These are phyloP conservation scores for Raddia guianensis DNA, from an alignment of 176 grass and related monocot genomes.

Conservation along the genomic window DNA sequence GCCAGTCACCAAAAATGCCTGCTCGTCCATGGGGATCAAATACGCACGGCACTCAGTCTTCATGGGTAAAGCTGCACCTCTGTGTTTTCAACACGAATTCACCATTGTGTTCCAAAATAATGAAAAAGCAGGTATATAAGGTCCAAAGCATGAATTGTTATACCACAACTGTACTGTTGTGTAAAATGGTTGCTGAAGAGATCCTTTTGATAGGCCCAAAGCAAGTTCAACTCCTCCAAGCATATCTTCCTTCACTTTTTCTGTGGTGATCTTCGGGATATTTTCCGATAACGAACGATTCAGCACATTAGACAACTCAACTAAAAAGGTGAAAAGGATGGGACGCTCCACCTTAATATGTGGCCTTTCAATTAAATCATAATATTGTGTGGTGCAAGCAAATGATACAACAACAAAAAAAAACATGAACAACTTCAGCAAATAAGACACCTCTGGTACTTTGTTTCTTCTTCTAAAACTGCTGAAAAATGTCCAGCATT, in stretches of 20 bases:
- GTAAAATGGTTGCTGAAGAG: constrained; percentile 79
- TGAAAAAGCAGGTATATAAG: constrained; percentile 18
- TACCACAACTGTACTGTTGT: constrained; percentile 89
- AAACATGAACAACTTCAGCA: constrained; percentile 14
- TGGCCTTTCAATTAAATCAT: background rate
- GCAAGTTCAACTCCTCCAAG: constrained; percentile 81
- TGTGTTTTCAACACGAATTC: constrained; percentile 42
- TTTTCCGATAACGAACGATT: constrained; percentile 63
- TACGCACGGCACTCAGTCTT: constrained; percentile 73
- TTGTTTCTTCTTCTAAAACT: constrained; percentile 86
- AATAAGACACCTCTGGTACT: constrained; percentile 81
- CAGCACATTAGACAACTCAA: constrained; percentile 24
- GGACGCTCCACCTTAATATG: background rate
- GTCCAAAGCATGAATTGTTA: constrained; percentile 6
- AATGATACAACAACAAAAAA: background rate
- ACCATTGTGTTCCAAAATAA: constrained; percentile 1
- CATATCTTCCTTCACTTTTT: constrained; percentile 90
- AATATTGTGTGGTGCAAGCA: background rate
- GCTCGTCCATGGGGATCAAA: no score
- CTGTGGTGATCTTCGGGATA: constrained; percentile 74
- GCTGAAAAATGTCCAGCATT: constrained; percentile 98
- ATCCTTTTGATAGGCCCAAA: constrained; percentile 75
- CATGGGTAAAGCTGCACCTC: constrained; percentile 85
- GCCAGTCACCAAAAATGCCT: constrained; percentile 97
- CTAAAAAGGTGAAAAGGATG: constrained; percentile 13